These are phyloP conservation scores for Termitomyces sp. DNA, from an alignment of 768 basidiomycete species.

Conservation along the genomic window DNA sequence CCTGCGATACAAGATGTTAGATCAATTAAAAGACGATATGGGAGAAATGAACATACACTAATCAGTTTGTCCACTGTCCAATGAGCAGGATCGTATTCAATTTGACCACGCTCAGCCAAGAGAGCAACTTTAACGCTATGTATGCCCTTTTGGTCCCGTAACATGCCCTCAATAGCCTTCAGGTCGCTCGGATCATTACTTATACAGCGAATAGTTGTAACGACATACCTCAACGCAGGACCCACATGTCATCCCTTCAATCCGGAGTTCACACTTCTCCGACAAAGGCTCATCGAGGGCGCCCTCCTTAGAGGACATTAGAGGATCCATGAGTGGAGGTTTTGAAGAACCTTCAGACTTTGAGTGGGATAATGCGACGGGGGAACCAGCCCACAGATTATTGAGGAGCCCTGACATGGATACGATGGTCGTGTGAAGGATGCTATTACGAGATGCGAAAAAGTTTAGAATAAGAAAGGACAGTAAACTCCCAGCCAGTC, in stretches of 20 bases:
- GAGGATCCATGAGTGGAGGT: neutral
- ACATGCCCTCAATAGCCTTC: conserved; percentile 83
- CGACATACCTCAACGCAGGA: conserved; percentile 79
- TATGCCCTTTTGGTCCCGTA: conserved; percentile 86
- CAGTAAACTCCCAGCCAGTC: neutral
- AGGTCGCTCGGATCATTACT: neutral
- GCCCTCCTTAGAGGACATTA: conserved; percentile 19
- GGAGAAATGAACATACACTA: conserved; percentile 44
- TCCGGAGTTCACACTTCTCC: conserved; percentile 72
- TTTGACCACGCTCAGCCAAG: conserved; percentile 88
- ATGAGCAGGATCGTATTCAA: conserved; percentile 82
- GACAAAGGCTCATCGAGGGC: conserved; percentile 25
- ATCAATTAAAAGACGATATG: neutral
- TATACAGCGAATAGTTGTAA: neutral
- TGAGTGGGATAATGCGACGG: conserved; percentile 9
- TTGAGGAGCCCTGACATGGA: conserved; percentile 18
- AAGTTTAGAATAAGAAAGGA: neutral
- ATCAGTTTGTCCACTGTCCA: conserved; percentile 85
- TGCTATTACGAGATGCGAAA: neutral
- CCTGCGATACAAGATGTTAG: conserved; percentile 42
- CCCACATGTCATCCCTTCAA: conserved; percentile 91
- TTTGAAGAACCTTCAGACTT: conserved; percentile 14
- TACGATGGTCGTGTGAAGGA: neutral
- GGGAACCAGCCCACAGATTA: conserved; percentile 22
- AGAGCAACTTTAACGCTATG: conserved; percentile 90